Conservation (phyloP, 179 eudicot species). For the Spergularia azorica region DNA sequence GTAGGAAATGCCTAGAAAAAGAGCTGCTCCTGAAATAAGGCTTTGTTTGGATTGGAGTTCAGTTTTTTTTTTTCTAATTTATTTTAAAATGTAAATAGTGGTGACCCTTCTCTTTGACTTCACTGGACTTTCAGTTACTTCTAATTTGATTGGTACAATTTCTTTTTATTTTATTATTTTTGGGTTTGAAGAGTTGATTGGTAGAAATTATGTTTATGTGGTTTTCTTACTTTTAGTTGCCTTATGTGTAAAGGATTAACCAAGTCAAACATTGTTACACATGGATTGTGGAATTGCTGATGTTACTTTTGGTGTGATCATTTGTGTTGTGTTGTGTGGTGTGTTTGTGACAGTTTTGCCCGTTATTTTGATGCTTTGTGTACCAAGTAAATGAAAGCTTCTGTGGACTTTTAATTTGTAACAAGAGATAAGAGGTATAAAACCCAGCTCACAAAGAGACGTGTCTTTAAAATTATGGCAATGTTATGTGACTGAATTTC, state of each 20-base stretch:
- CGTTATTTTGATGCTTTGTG: too few relatives aligned
- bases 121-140: conserved; percentile 21
- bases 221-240: background rate
- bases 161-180: background rate
- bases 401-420: too few relatives aligned
- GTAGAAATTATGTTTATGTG: conserved; percentile 9
- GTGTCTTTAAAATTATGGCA: too few relatives aligned
- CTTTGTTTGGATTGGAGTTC: conserved; percentile 11
- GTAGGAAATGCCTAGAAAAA: background rate
- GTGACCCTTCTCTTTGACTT: conserved; percentile 20
- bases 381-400: too few relatives aligned
- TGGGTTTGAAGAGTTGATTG: conserved; percentile 1
- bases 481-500: too few relatives aligned
- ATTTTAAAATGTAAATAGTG: background rate
- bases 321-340: too few relatives aligned
- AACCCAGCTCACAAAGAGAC: too few relatives aligned
- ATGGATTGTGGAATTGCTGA: conserved; percentile 4
- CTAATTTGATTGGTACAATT: background rate
- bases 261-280: conserved; percentile 27
- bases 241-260: conserved; percentile 10
- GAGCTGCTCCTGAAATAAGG: background rate
- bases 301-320: background rate
- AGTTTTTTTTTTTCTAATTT: background rate
- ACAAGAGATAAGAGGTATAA: too few relatives aligned
- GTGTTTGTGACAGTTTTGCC: too few relatives aligned